phyloP scores from a whole-genome alignment of 257 asterid genomes.

The Rubia yunnanensis region DNA sequence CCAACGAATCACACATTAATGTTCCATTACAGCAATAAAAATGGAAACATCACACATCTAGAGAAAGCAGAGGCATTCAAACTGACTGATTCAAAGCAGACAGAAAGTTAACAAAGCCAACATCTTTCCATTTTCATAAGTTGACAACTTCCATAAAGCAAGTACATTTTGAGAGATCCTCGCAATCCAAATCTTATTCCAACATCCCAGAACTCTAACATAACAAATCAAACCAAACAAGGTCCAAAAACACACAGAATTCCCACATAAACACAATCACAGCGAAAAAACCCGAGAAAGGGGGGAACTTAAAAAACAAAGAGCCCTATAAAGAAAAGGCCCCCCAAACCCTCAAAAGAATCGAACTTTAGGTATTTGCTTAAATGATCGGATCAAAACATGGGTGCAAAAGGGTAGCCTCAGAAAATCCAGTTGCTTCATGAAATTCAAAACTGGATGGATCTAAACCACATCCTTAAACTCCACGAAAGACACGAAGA shows the following conservation, averaged over 20 bases:
- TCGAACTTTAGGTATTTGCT: not conserved
- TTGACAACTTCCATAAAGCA: not conserved
- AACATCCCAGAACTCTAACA: not conserved
- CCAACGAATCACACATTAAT: not conserved
- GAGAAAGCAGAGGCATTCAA: not conserved
- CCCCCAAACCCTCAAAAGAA: constrained; percentile 20
- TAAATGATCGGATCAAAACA: constrained; percentile 5
- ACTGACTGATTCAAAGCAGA: not conserved
- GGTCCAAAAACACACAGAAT: not conserved
- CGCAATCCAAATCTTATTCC: not conserved
- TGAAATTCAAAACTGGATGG: constrained; percentile 8
- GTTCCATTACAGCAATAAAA: not conserved
- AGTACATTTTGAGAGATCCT: constrained; percentile 4
- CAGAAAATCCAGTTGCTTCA: constrained; percentile 10
- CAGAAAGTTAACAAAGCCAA: not conserved
- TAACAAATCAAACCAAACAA: not conserved
- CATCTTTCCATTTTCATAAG: not conserved
- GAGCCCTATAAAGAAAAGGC: constrained; percentile 8
- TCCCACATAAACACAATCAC: not conserved
- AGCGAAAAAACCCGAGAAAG: not conserved
- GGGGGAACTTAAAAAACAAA: not conserved
- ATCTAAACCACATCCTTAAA: constrained; percentile 23
- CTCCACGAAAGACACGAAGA: constrained; percentile 7
- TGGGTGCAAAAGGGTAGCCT: constrained; percentile 7
- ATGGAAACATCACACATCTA: not conserved